A percentile compares a stretch with the other conserved stretches of the same genome.
Evolutionary conservation across 345 rosid genomes (phyloP).

Genomic region (Cardamine resedifolia): DNA sequence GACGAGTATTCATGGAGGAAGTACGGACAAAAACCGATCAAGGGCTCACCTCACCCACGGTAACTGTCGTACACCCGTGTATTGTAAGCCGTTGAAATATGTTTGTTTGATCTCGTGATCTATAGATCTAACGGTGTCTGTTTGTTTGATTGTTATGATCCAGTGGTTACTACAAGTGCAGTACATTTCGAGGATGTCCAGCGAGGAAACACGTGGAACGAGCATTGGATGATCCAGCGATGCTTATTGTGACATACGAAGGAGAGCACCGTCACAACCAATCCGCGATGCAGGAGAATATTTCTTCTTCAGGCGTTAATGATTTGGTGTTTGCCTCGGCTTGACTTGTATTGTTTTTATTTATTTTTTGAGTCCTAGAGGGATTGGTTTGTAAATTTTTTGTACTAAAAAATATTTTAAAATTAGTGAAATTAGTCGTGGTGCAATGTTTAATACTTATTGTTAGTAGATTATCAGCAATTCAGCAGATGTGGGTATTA

Average conservation of each 20-base stretch:
- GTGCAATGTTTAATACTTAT: not conserved
- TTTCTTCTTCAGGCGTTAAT: constrained; percentile 36
- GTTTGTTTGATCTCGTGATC: not conserved
- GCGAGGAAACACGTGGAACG: constrained; percentile 98
- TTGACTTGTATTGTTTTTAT: constrained; percentile 3
- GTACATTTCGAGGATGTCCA: constrained; percentile 80
- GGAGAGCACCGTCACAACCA: constrained; percentile 83
- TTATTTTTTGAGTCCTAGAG: constrained; percentile 19
- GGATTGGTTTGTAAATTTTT: constrained; percentile 32
- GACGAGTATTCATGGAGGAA: constrained; percentile 96
- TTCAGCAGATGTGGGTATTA: constrained; percentile 13
- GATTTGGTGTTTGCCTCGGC: constrained; percentile 56
- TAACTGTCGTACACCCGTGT: constrained; percentile 31
- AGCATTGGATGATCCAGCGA: constrained; percentile 74
- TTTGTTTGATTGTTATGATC: constrained; percentile 11
- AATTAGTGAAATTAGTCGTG: constrained; percentile 7
- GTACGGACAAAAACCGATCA: constrained; percentile 96
- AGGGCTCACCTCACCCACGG: constrained; percentile 97
- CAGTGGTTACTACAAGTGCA: constrained; percentile 96
- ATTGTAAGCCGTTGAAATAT: constrained; percentile 16
- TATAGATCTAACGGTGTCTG: constrained; percentile 27
- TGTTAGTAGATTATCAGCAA: constrained; percentile 6
- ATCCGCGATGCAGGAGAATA: constrained; percentile 52
- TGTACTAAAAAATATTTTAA: not conserved
- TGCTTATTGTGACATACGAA: constrained; percentile 91